Conservation (phyloP, 352 stramenopile species). For the Globisporangium cederbergense region DNA sequence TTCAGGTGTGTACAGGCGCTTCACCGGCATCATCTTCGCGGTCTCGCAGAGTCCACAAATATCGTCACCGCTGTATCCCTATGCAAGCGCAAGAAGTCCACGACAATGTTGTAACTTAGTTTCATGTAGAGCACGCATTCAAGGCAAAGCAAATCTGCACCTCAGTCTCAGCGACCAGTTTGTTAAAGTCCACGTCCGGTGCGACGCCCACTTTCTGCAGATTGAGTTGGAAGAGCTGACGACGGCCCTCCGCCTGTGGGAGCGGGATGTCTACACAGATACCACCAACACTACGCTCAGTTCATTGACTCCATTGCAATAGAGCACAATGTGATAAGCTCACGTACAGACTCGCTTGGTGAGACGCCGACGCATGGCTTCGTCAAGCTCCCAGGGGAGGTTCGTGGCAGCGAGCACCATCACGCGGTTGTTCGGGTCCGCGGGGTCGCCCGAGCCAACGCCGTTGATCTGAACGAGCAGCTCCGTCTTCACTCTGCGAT, state of each 20-base stretch:
- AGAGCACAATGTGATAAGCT: not conserved
- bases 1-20: constrained; percentile 69
- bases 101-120: constrained; percentile 49
- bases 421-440: constrained; percentile 40
- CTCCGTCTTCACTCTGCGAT: constrained; percentile 94
- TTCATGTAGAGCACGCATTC: constrained; percentile 11
- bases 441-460: constrained; percentile 34
- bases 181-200: constrained; percentile 73
- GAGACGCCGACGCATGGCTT: constrained; percentile 92
- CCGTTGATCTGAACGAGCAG: constrained; percentile 98
- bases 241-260: constrained; percentile 47
- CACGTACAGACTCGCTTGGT: constrained; percentile 93
- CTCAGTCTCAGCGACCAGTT: constrained; percentile 65
- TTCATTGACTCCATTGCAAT: not conserved
- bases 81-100: not conserved
- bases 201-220: constrained; percentile 73
- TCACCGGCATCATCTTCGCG: constrained; percentile 81
- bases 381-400: constrained; percentile 95
- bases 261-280: constrained; percentile 41
- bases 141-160: constrained; percentile 15
- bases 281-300: not conserved
- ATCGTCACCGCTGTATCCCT: constrained; percentile 59
- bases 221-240: constrained; percentile 76
- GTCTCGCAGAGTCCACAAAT: constrained; percentile 62
- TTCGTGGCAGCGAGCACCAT: constrained; percentile 97